Percentiles rank a stretch among this genome's conserved stretches.
Conservation (phyloP, 78 protist species). For the Guillardia theta region DNA sequence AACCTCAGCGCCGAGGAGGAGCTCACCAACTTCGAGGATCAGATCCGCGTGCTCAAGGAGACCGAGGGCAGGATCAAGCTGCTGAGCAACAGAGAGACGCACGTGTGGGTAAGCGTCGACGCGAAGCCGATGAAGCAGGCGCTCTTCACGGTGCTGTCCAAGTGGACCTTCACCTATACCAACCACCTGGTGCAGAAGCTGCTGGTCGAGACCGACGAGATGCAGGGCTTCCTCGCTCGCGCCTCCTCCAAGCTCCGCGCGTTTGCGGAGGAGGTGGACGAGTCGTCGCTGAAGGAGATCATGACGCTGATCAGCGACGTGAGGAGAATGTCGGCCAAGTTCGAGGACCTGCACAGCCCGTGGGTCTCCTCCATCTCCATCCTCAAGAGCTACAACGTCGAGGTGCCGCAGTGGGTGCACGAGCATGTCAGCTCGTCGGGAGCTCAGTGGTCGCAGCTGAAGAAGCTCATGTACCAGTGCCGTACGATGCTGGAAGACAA, state of each 20-base stretch:
- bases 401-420: background rate
- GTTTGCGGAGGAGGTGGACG: background rate
- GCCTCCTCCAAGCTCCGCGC: background rate
- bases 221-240: background rate
- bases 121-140: constrained; percentile 45
- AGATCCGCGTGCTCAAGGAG: background rate
- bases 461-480: constrained; percentile 35
- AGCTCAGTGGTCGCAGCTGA: background rate
- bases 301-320: background rate
- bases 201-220: constrained; percentile 26
- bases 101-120: constrained; percentile 2
- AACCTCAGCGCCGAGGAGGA: background rate
- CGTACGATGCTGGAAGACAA: background rate
- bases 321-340: background rate
- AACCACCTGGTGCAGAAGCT: constrained; percentile 26
- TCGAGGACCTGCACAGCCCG: background rate
- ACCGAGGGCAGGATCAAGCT: background rate
- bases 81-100: background rate
- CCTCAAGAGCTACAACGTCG: background rate
- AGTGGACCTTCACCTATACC: background rate
- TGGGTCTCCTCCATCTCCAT: background rate
- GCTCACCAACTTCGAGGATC: background rate
- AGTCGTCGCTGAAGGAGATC: background rate
- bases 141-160: constrained; percentile 34
- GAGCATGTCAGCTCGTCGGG: background rate